A percentile compares a stretch with the other conserved stretches of the same genome.
Conservation (phyloP, 768 basidiomycete species). For the Rhodotorula paludigena region DNA sequence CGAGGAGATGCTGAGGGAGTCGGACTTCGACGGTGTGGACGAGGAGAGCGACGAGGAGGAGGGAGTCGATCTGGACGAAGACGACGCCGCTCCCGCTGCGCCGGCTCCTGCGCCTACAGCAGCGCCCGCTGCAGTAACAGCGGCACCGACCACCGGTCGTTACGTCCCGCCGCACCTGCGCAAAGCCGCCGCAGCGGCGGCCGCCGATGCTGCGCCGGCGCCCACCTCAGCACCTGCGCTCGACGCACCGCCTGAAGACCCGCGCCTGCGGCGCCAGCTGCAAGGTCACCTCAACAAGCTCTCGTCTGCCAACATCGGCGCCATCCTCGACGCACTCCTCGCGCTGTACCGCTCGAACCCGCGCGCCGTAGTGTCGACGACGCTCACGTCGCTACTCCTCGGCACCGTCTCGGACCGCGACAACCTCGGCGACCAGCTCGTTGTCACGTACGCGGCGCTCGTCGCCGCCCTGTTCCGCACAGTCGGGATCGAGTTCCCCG, state of each 20-base stretch:
- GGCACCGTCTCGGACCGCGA: conserved; percentile 39
- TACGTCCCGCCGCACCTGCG: conserved; percentile 83
- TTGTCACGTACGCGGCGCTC: conserved; percentile 37
- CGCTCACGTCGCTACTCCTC: conserved; percentile 32
- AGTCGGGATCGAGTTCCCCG: conserved; percentile 35
- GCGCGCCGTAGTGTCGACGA: conserved; percentile 31
- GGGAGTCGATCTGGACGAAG: conserved; percentile 37
- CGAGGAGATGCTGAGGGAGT: conserved; percentile 43
- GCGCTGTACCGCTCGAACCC: conserved; percentile 35
- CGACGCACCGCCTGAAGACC: conserved; percentile 29
- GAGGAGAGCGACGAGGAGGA: conserved; percentile 13
- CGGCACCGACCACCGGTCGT: conserved; percentile 45
- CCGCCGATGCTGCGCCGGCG: background rate
- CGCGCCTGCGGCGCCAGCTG: conserved; percentile 36
- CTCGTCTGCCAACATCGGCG: conserved; percentile 32
- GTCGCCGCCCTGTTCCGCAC: conserved; percentile 32
- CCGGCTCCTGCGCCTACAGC: background rate
- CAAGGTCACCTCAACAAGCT: conserved; percentile 42
- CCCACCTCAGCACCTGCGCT: background rate
- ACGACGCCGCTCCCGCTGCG: conserved; percentile 30
- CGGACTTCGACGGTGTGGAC: conserved; percentile 50
- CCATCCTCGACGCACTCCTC: conserved; percentile 33
- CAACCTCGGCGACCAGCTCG: conserved; percentile 39
- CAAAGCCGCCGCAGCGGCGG: conserved; percentile 6
- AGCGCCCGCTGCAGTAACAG: too few relatives aligned